Evolutionary conservation across 1,139 yeast genomes (phyloP).

Genomic region (Arxiozyma bovina): DNA sequence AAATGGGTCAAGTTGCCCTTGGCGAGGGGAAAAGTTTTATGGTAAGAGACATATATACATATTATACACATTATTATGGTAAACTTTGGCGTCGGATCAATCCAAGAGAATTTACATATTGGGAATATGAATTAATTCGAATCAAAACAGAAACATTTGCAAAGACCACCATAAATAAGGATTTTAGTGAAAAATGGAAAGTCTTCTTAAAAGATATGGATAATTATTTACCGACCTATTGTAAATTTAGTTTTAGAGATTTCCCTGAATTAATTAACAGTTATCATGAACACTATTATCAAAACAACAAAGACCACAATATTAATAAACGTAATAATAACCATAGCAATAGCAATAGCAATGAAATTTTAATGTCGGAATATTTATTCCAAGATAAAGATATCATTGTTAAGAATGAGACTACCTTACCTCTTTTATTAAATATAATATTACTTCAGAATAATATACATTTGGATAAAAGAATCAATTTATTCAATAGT

Average conservation of each 20-base stretch:
- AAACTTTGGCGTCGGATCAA: not conserved
- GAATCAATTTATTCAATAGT: conserved; percentile 9
- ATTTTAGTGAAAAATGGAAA: conserved; percentile 28
- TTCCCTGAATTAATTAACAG: conserved; percentile 21
- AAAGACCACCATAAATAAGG: conserved; percentile 6
- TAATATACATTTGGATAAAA: conserved; percentile 7
- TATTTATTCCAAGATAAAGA: conserved; percentile 16
- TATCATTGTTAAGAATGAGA: conserved; percentile 15
- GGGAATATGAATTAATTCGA: conserved; percentile 19
- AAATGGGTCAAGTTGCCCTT: conserved; percentile 21
- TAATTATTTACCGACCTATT: conserved; percentile 9
- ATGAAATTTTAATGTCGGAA: conserved; percentile 8
- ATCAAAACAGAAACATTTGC: conserved; percentile 28
- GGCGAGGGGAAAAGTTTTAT: conserved; percentile 17
- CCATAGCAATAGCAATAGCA: conserved; percentile 5
- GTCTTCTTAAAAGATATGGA: conserved; percentile 27
- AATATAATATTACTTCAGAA: conserved; percentile 21
- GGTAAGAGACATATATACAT: conserved; percentile 18
- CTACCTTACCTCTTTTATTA: conserved; percentile 19
- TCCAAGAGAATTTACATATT: not conserved
- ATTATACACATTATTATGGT: conserved; percentile 8
- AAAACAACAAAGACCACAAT: conserved; percentile 4
- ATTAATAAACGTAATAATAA: not conserved
- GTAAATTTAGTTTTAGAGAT: conserved; percentile 20
- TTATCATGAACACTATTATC: conserved; percentile 5